Percentiles rank a stretch among this genome's conserved stretches.
phyloP scores from a whole-genome alignment of 352 stramenopile species.

The Phytophthora citricola region DNA sequence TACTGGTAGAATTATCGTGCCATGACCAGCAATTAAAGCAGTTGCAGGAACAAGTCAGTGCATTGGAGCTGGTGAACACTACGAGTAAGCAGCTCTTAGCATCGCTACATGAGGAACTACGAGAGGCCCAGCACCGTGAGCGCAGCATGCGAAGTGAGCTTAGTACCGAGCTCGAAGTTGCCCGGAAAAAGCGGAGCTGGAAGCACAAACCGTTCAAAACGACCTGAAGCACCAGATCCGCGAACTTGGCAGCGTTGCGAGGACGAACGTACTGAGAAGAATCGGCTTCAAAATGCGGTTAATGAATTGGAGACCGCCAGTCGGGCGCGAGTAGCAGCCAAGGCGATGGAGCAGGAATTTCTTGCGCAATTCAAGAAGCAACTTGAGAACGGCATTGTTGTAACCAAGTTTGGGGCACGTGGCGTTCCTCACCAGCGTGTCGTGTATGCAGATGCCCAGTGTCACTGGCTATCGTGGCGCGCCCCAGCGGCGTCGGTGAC shows the following conservation, averaged over 20 bases:
- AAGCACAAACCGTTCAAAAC: constrained; percentile 19
- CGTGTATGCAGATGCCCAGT: constrained; percentile 61
- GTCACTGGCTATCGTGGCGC: constrained; percentile 69
- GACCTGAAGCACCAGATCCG: constrained; percentile 33
- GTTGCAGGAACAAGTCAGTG: constrained; percentile 46
- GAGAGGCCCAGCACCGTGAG: constrained; percentile 25
- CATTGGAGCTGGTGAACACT: constrained; percentile 37
- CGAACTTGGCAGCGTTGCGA: constrained; percentile 29
- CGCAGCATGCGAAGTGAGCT: constrained; percentile 32
- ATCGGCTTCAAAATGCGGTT: constrained; percentile 39
- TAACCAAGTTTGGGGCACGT: constrained; percentile 63
- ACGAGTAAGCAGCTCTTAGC: constrained; percentile 35
- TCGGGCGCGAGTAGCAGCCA: constrained; percentile 28
- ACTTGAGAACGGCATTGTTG: constrained; percentile 52
- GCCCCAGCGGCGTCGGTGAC: constrained; percentile 27
- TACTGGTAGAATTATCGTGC: constrained; percentile 51
- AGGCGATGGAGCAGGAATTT: constrained; percentile 49
- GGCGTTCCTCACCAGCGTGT: constrained; percentile 57
- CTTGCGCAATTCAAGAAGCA: constrained; percentile 67
- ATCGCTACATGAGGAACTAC: constrained; percentile 43
- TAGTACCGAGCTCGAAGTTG: constrained; percentile 31
- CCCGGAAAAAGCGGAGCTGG: constrained; percentile 25
- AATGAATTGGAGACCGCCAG: constrained; percentile 41
- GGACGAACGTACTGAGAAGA: constrained; percentile 36
- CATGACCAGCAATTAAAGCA: constrained; percentile 49